These are phyloP conservation scores for Tremella mesenterica DNA, from an alignment of 768 basidiomycete species.

Conservation along the genomic window DNA sequence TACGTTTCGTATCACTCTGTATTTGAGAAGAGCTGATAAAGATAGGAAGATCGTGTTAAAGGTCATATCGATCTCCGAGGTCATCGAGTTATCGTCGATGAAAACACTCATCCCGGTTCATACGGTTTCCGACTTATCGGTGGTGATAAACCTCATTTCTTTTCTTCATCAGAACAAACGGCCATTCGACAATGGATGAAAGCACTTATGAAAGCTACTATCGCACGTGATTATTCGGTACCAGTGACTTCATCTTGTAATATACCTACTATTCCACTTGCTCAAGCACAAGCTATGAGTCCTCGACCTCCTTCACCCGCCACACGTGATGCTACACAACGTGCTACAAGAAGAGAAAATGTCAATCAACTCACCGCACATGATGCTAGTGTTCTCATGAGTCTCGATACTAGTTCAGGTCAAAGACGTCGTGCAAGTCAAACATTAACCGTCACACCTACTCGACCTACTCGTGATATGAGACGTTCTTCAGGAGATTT, in stretches of 20 bases:
- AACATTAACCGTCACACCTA: constrained; percentile 1
- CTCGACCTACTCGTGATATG: constrained; percentile 16
- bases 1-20: constrained; percentile 21
- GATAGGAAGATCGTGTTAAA: constrained; percentile 89
- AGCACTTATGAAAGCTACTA: constrained; percentile 97
- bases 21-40: not conserved
- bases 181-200: constrained; percentile 98
- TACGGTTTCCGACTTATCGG: constrained; percentile 95
- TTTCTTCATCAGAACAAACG: constrained; percentile 80
- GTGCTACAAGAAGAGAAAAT: constrained; percentile 74
- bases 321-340: constrained; percentile 77
- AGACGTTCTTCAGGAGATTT: constrained; percentile 8
- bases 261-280: constrained; percentile 88
- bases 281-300: constrained; percentile 92
- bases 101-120: constrained; percentile 79
- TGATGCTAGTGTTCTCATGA: constrained; percentile 34
- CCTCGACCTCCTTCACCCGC: constrained; percentile 89
- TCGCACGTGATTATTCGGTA: constrained; percentile 82
- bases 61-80: constrained; percentile 88
- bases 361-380: constrained; percentile 59
- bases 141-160: constrained; percentile 74
- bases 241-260: constrained; percentile 94
- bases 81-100: constrained; percentile 87
- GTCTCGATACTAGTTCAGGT: constrained; percentile 20
- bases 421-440: constrained; percentile 14